Base-by-base conservation (phyloP, 2,329 filamentous ascomycete genomes). In the Pestalotiopsis sp. region DNA sequence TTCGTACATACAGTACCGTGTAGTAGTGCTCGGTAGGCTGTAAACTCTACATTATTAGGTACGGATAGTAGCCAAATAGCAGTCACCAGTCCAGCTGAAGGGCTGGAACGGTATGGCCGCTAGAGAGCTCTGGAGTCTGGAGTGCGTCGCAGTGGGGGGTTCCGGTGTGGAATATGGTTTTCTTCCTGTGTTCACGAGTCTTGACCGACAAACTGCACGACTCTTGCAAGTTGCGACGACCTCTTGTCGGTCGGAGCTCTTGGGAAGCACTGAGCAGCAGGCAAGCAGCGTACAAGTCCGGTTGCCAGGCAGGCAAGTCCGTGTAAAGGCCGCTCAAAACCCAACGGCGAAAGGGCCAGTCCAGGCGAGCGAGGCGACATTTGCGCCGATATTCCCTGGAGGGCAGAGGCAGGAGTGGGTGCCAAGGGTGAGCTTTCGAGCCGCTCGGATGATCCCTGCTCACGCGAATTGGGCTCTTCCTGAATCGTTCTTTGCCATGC, bases 391-490 rank as follows among this genome's bases (percentile, higher is more conserved):
- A 59, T 27, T 36, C 23, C 23, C 57, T 27, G 57, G 27, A 52
- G 45, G 45, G 45, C 14, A 52, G 45, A n/a, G 45, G 17, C 14
- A 52, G 20, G 45, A 52, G 45, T 52, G 45, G 45, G 45, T 52
- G 45, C 45, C 20, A 23, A 52, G 45, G 39, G 39, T 65, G 27
- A 39, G 31, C 62, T 49, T 38, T 23, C n/a, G 39, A 49, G 39
- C 62, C 62, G 36, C 62, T 31, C 62, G 63, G 41, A 57, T 66
- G 41, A 66, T 38, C 63, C 63, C 63, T 58, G 41, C 45, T 38
- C 41, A 17, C 13, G 27, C 25, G 45, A 57, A 66, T 66, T 66
- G 49, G 49, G 36, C 25, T 66, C 63, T 66, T 66, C 63, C 63
- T 66, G 63, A 66, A 66, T 66, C 31, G 63, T 66, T 36, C 23